Evolutionary conservation across 2,329 filamentous ascomycete species (phyloP).

Genomic region (Xylariales sp.): DNA sequence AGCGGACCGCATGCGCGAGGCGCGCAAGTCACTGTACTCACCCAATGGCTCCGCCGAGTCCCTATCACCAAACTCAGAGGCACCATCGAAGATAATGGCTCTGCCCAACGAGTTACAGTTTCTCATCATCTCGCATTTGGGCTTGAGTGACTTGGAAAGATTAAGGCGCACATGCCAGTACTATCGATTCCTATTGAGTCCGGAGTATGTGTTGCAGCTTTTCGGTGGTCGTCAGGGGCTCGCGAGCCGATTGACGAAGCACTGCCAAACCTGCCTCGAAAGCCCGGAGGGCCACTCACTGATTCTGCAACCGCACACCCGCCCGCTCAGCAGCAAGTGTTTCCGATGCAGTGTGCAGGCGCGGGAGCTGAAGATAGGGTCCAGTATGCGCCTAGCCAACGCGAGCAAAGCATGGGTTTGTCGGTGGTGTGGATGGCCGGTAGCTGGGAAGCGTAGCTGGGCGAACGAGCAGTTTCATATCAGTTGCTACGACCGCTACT

Average conservation of each 20-base stretch:
- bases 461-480: slow-evolving; percentile 36
- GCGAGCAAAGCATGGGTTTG: slow-evolving; percentile 33
- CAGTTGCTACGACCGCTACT: slow-evolving; percentile 34
- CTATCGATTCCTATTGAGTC: slow-evolving; percentile 30
- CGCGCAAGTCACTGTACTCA: slow-evolving; percentile 1
- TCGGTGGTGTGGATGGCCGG: slow-evolving; percentile 39
- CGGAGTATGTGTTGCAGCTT: slow-evolving; percentile 29
- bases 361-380: slow-evolving; percentile 32
- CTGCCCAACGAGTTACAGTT: slow-evolving; percentile 39
- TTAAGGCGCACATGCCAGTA: slow-evolving; percentile 36
- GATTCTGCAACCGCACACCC: slow-evolving; percentile 27
- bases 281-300: slow-evolving; percentile 26
- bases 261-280: slow-evolving; percentile 36
- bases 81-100: slow-evolving; percentile 22
- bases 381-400: slow-evolving; percentile 33
- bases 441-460: slow-evolving; percentile 24
- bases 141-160: slow-evolving; percentile 38
- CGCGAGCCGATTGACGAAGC: slow-evolving; percentile 27
- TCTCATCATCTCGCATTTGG: slow-evolving; percentile 33
- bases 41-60: no score
- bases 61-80: no score
- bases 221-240: slow-evolving; percentile 29
- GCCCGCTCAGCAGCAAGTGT: slow-evolving; percentile 36
- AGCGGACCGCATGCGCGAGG: slow-evolving; percentile 11
- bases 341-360: slow-evolving; percentile 32